These are phyloP conservation scores for Penicillium canescens DNA, from an alignment of 495 filamentous ascomycete species.

Conservation along the genomic window DNA sequence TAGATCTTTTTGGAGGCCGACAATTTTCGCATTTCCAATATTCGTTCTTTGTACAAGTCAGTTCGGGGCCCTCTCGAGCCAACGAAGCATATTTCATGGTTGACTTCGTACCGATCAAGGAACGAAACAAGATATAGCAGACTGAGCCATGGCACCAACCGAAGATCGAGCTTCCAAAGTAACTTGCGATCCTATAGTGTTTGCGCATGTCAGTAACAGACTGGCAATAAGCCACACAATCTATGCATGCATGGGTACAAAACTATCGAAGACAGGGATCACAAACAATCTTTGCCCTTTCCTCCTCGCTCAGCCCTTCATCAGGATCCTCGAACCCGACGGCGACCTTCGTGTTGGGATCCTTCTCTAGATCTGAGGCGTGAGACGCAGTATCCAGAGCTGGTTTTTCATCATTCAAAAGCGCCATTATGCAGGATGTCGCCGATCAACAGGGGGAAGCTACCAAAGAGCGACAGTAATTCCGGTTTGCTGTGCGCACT, in stretches of 20 bases:
- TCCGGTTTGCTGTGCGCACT: background rate
- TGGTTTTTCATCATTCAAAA: conserved; percentile 15
- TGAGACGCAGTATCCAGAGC: conserved; percentile 5
- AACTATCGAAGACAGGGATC: background rate
- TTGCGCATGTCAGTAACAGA: conserved; percentile 1
- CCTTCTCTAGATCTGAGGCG: conserved; percentile 25
- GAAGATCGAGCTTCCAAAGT: conserved; percentile 68
- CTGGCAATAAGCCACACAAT: background rate
- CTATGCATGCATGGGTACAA: background rate
- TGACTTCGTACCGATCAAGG: conserved; percentile 59
- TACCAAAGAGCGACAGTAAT: background rate
- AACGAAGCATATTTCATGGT: too few relatives aligned
- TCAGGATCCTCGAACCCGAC: conserved; percentile 60
- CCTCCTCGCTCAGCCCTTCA: conserved; percentile 63
- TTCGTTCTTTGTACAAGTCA: conserved; percentile 56
- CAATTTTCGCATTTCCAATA: conserved; percentile 88
- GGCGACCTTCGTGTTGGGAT: conserved; percentile 5
- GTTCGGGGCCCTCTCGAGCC: background rate
- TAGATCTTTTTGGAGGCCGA: conserved; percentile 65
- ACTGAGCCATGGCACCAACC: conserved; percentile 79
- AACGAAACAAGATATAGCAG: conserved; percentile 85
- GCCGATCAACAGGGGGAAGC: background rate
- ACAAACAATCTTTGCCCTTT: conserved; percentile 66
- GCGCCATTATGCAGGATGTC: conserved; percentile 14
- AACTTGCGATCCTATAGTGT: conserved; percentile 61